Evolutionary conservation across 768 basidiomycete genomes (phyloP), one percentile per base, ranked within the genome.

Genomic region (Rubroboletus pulcherrimus): DNA sequence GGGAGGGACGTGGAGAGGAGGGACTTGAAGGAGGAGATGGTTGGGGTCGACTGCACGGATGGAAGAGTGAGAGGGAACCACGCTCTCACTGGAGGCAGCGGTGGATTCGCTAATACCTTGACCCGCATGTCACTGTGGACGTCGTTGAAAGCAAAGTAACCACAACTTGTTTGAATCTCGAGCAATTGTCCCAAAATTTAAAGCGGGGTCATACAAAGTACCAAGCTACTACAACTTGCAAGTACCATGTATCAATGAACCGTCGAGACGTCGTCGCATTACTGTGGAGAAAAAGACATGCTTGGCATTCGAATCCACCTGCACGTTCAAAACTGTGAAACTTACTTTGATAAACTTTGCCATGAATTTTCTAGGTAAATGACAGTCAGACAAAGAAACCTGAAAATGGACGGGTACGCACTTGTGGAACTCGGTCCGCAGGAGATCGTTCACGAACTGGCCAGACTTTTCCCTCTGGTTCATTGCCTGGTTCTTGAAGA

Each of bases 401-500:
- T 38, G 31, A n/a, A 56, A 45, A 17, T 26, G n/a, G 49, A 21
- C 21, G 35, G 38, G 51, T 1, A 81, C 88, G 55, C 56, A 92
- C 91, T 86, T 91, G 77, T 95, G 93, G 69, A 95, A 96, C 67
- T 94, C 91, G 49, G 93, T 95, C 69, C 96, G 81, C 57, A 98
- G 73, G 48, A 98, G 77, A 73, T 98, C 97, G 68, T 99, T 98
- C 58, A 98, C 93, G 67, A 98, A 98, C 54, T 89, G 86, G 12
- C 87, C 86, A 3, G 77, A 73, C 67, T 85, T 86, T 51, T 85
- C 81, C 34, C 75, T 80, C 45, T 78, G 69, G 33, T 79, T 82
- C 73, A 86, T 85, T 0, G 97, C 92, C 73, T 99, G 97, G 71
- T 98, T 98, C 77, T 98, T 98, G 84, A 98, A 98, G 66, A 98